Conservation (phyloP, 1,284 basidiomycete genomes). For the Moesziomyces sp. region DNA sequence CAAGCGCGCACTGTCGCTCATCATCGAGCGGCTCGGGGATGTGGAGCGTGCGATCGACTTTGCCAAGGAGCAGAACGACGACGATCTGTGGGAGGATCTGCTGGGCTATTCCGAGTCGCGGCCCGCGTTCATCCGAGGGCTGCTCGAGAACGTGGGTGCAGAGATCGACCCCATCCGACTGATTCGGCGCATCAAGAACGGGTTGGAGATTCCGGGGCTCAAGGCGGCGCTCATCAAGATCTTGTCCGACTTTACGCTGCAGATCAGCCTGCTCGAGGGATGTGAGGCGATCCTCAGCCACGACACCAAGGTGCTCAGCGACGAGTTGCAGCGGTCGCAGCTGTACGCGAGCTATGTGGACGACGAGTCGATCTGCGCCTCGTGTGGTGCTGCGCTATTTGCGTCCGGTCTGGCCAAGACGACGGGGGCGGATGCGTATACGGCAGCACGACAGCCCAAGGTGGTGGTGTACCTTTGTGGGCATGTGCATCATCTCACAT, state of each 20-base stretch:
- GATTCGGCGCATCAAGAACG: conserved; percentile 92
- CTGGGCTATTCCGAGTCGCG: conserved; percentile 91
- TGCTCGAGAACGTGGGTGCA: conserved; percentile 90
- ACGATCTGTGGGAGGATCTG: conserved; percentile 97
- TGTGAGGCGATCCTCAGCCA: conserved; percentile 59
- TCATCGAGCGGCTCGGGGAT: conserved; percentile 93
- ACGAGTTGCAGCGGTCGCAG: conserved; percentile 45
- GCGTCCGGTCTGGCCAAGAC: background rate
- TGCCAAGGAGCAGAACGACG: conserved; percentile 95
- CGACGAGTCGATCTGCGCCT: conserved; percentile 36
- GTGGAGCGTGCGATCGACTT: conserved; percentile 96
- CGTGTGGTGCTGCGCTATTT: conserved; percentile 47
- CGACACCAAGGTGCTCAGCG: conserved; percentile 46
- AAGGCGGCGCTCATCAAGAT: conserved; percentile 96
- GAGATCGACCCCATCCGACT: conserved; percentile 95
- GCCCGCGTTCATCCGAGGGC: conserved; percentile 92
- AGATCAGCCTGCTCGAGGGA: conserved; percentile 66
- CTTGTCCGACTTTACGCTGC: conserved; percentile 90
- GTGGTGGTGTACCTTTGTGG: conserved; percentile 61
- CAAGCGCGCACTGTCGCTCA: conserved; percentile 89
- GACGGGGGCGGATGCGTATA: conserved; percentile 12
- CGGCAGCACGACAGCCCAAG: conserved; percentile 14
- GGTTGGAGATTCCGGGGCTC: conserved; percentile 92
- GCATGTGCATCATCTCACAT: conserved; percentile 58
- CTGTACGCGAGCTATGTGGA: conserved; percentile 51